These are phyloP conservation scores for Penicillium angulare DNA, from an alignment of 495 filamentous ascomycete species.

Conservation along the genomic window DNA sequence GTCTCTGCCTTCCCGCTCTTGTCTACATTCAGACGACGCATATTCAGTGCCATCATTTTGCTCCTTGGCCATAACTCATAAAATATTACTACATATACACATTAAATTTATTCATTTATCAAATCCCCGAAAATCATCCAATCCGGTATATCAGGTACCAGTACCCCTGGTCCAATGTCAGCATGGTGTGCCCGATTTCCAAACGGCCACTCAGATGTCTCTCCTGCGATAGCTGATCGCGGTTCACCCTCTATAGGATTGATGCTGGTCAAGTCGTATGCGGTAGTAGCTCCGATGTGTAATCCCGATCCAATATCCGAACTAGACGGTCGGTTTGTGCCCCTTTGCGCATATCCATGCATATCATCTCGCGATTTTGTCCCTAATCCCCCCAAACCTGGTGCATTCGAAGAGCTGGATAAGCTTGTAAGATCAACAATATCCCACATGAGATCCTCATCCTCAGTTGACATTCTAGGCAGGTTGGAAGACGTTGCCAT, in stretches of 20 bases:
- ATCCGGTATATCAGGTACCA: constrained; percentile 28
- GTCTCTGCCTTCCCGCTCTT: too few species aligned
- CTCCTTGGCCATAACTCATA: too few species aligned
- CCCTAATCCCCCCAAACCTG: too few species aligned
- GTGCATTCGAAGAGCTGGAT: too few species aligned
- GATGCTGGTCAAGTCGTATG: too few species aligned
- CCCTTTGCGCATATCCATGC: neutral
- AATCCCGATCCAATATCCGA: neutral
- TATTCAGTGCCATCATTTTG: too few species aligned
- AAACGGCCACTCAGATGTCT: constrained; percentile 20
- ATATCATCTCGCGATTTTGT: too few species aligned
- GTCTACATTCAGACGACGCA: too few species aligned
- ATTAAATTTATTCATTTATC: too few species aligned
- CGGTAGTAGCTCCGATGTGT: neutral
- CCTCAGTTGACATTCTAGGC: constrained; percentile 24
- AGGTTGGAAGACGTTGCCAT: constrained; percentile 30
- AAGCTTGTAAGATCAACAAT: constrained; percentile 30
- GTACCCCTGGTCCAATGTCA: constrained; percentile 6
- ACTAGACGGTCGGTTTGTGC: neutral
- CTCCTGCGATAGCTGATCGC: neutral
- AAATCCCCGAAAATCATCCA: constrained; percentile 32
- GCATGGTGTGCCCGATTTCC: neutral
- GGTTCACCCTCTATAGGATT: neutral
- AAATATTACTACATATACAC: too few species aligned
- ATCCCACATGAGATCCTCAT: constrained; percentile 31